Evolutionary conservation across 2,329 filamentous ascomycete genomes (phyloP), one percentile per base, ranked within the genome.

Genomic region (Raffaelea arxii): DNA sequence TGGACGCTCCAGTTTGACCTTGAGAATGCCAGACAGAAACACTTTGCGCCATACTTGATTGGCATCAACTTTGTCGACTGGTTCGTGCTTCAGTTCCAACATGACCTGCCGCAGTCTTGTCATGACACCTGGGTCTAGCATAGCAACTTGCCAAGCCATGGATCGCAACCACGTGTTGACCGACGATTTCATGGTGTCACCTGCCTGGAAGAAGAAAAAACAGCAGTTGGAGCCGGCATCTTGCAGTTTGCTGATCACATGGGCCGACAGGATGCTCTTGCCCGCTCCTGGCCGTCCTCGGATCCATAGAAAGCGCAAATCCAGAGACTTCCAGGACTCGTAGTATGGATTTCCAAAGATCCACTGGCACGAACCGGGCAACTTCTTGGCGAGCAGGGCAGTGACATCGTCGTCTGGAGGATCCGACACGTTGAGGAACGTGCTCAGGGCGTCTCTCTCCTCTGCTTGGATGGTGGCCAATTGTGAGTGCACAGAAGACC

Each of bases 101-200:
- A 62, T 46, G 11, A 43, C 18, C 19, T 43, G 25, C 11, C 16
- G 9, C 18, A 43, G 16, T 4, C 36, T 44, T 1, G 44, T 21
- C 4, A 54, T 46, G 6, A 57, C 45, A 2, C 55, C 53, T 1
- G 52, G 47, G n/a, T 61, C 53, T 3, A 55, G 27, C 12, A 49
- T 49, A 14, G 59, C 57, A 59, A 63, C 60, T 47, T 64, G 61
- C 47, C 51, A 58, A 2, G 59, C 56, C 41, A 62, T 56, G 1
- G 58, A 59, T 3, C 57, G 44, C 6, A 64, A 35, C 2, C 58
- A 58, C 0, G 50, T 7, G 14, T 48, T 55, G 2, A 53, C 16
- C 9, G 40, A 54, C 1, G 36, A 47, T 58, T 77, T 79, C 51
- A 84, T 32, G 3, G 32, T 50, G 40, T 56, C 51, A 4, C 43